Percentiles rank a stretch among this genome's conserved stretches.
Conservation (phyloP, 2,329 filamentous ascomycete genomes). For the Colletotrichum sp. region DNA sequence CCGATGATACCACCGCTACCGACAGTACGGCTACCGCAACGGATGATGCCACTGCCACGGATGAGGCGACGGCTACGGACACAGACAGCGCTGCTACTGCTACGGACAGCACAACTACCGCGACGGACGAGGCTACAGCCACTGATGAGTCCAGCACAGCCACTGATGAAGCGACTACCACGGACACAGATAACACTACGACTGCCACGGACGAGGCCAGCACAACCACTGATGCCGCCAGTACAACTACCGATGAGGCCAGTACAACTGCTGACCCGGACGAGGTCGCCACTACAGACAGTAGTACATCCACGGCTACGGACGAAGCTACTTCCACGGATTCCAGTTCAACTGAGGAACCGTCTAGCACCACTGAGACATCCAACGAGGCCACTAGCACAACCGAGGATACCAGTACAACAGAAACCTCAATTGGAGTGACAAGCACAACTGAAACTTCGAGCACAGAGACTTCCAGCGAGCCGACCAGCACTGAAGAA, state of each 20-base stretch:
- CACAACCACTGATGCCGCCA: not conserved
- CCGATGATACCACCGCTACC: not conserved
- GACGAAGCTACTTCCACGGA: not conserved
- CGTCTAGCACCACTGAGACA: not conserved
- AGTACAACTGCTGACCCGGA: not conserved
- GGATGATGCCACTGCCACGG: no score
- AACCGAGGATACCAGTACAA: not conserved
- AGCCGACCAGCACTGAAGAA: not conserved
- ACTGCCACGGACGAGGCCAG: not conserved
- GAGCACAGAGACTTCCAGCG: not conserved
- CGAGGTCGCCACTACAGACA: not conserved
- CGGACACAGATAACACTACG: not conserved
- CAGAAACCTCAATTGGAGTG: not conserved
- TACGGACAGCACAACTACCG: not conserved
- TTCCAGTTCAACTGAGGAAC: not conserved
- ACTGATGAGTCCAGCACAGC: not conserved
- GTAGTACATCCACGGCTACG: not conserved
- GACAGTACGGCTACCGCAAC: no score
- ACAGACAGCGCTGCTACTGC: not conserved
- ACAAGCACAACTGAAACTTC: not conserved
- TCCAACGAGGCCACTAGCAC: not conserved
- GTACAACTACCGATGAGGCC: not conserved
- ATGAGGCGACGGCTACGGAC: no score
- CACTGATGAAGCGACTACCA: not conserved
- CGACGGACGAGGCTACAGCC: not conserved